Conservation (phyloP, 192 early-diverging fungal genomes). For the Gigaspora rosea region DNA sequence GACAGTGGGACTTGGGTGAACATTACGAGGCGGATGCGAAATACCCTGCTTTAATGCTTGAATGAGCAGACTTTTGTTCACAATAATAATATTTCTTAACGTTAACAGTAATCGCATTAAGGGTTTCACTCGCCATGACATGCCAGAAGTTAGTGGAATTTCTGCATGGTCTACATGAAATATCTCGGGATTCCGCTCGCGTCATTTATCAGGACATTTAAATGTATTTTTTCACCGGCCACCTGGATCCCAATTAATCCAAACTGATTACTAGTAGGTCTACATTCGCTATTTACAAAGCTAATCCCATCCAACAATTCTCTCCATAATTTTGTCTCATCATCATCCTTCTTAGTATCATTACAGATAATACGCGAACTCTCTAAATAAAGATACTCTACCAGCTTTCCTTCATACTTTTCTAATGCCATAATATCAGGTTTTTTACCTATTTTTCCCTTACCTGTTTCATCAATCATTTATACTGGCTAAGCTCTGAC, state of each 20-base stretch:
- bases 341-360: background rate
- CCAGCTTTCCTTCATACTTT: no score
- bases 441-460: no score
- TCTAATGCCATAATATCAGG: no score
- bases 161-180: background rate
- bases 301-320: background rate
- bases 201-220: background rate
- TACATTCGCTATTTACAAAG: background rate
- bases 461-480: no score
- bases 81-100: conserved; percentile 16
- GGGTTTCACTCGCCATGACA: background rate
- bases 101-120: background rate
- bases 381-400: no score
- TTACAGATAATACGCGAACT: background rate
- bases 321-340: conserved; percentile 1
- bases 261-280: background rate
- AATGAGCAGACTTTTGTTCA: conserved; percentile 12
- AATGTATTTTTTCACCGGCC: background rate
- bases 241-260: background rate
- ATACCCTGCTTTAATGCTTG: conserved; percentile 8
- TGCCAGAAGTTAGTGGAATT: background rate
- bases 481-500: no score
- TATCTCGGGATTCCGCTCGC: background rate
- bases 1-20: background rate
- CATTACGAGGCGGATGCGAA: background rate